These are phyloP conservation scores for Salix arbutifolia DNA, from an alignment of 345 rosid species.

Conservation along the genomic window DNA sequence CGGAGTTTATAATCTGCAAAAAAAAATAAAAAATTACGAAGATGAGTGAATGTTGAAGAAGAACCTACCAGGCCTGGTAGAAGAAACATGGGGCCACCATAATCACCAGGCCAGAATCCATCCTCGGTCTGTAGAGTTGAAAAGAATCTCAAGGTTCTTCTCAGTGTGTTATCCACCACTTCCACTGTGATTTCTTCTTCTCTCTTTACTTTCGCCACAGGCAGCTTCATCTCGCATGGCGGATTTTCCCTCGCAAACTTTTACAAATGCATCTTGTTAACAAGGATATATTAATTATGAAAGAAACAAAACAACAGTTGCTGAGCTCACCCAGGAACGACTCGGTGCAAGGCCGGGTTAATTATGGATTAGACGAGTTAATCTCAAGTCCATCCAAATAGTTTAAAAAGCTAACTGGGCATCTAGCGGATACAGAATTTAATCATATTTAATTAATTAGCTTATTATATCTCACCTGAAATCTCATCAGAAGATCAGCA, in stretches of 20 bases:
- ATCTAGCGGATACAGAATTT: too few relatives aligned
- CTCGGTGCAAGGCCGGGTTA: too few relatives aligned
- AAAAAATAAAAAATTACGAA: background rate
- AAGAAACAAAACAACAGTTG: too few relatives aligned
- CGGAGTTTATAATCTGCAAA: too few relatives aligned
- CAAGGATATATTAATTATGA: too few relatives aligned
- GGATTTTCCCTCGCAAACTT: slow-evolving; percentile 41
- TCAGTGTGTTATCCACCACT: slow-evolving; percentile 29
- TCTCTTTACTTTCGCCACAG: slow-evolving; percentile 1
- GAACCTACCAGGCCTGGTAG: slow-evolving; percentile 51
- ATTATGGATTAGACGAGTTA: too few relatives aligned
- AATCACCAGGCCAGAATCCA: slow-evolving; percentile 83
- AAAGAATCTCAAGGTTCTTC: slow-evolving; percentile 46
- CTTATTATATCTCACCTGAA: slow-evolving; percentile 34
- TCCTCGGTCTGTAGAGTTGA: slow-evolving; percentile 51
- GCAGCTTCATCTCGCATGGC: slow-evolving; percentile 1
- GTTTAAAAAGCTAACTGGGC: too few relatives aligned
- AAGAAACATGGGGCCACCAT: slow-evolving; percentile 79
- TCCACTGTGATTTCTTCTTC: slow-evolving; percentile 30
- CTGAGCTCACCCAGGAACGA: too few relatives aligned
- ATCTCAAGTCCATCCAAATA: too few relatives aligned
- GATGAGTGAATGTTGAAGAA: background rate
- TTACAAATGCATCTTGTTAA: background rate
- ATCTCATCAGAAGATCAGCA: slow-evolving; percentile 46
- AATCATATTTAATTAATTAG: too few relatives aligned